Base-by-base conservation (phyloP, 352 stramenopile genomes). In the Globisporangium paddicum region DNA sequence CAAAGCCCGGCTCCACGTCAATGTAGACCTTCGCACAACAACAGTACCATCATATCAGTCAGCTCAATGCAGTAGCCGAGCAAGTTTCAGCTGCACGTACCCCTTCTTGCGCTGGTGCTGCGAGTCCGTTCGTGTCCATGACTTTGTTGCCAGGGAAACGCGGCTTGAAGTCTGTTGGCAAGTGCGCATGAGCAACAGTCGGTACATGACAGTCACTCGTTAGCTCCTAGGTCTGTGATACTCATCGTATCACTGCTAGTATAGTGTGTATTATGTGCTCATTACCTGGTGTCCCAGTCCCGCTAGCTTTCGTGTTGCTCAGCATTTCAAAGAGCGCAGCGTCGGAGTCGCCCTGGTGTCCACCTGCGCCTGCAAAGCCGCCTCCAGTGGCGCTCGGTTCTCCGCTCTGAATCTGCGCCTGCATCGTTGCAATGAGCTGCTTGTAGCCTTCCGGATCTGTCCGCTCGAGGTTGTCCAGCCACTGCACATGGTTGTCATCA, bases 1-100 rank as follows among this genome's bases (percentile, higher is more conserved):
- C 82, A 35, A 93, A 93, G 16, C 82, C 84, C 40, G 84, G 75
- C 25, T 72, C 64, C n/a, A 92, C 82, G 56, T 90, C 68, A 55
- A 93, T 86, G 54, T 90, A 73, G 35, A 93, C 68, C 82, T 91
- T 41, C 5, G 14, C 25, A 18, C 13, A 0, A 62, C 14, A 62
- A 21, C 0, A 65, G 19, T 6, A 44, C 16, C 7, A n/a, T 2
- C 5, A 44, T 5, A 18, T 21, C 16, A 44, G 18, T 21, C 38
- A 21, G 38, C 9, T n/a, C 18, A 18, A 44, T n/a, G n/a, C n/a
- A n/a, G n/a, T n/a, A n/a, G n/a, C n/a, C n/a, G n/a, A n/a, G n/a
- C n/a, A 44, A 41, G 3, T 41, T 10, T 41, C 1, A 41, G 25
- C 10, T 19, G n/a, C n/a, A 54, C 67, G 28, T 72, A 92, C 82